A percentile compares a stretch with the other conserved stretches of the same genome.
Evolutionary conservation across 169 alveolate species (phyloP).

Genomic region (Cryptosporidium felis): DNA sequence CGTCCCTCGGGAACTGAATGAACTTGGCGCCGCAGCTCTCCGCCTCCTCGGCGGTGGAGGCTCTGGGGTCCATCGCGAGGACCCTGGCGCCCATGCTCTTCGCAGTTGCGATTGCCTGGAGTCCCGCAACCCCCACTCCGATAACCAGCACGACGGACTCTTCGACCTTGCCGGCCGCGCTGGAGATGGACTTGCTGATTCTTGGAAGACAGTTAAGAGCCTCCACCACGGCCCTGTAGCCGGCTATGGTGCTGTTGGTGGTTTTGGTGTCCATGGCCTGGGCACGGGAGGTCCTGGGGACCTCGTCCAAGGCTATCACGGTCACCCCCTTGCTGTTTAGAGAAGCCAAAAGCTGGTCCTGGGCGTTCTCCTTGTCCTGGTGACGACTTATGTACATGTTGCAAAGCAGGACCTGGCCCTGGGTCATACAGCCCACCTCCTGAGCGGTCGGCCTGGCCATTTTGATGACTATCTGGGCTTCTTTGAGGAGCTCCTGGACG

Average conservation of each 20-base stretch:
- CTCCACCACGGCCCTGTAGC: slow-evolving; percentile 81
- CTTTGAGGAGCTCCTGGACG: slow-evolving; percentile 74
- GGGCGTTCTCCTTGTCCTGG: slow-evolving; percentile 72
- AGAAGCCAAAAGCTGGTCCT: slow-evolving; percentile 36
- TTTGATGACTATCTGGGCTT: slow-evolving; percentile 79
- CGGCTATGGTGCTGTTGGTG: slow-evolving; percentile 80
- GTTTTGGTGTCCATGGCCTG: slow-evolving; percentile 78
- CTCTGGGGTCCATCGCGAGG: slow-evolving; percentile 79
- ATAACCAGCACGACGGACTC: slow-evolving; percentile 79
- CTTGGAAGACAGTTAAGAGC: slow-evolving; percentile 78
- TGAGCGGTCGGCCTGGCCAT: slow-evolving; percentile 79
- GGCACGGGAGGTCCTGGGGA: slow-evolving; percentile 81
- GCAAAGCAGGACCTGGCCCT: slow-evolving; percentile 81
- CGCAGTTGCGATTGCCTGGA: slow-evolving; percentile 82
- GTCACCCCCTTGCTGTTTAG: slow-evolving; percentile 73
- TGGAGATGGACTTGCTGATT: slow-evolving; percentile 74
- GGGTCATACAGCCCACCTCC: slow-evolving; percentile 75
- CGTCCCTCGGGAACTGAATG: slow-evolving; percentile 74
- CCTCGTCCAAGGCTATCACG: slow-evolving; percentile 78
- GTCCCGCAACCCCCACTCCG: slow-evolving; percentile 86
- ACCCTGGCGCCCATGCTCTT: slow-evolving; percentile 79
- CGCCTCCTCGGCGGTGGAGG: slow-evolving; percentile 78
- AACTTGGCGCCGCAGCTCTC: slow-evolving; percentile 81
- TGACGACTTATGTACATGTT: slow-evolving; percentile 80
- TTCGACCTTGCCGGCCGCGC: slow-evolving; percentile 83